Base-by-base conservation (phyloP, 139 green algal genomes). In the Chlorella vulgaris region DNA sequence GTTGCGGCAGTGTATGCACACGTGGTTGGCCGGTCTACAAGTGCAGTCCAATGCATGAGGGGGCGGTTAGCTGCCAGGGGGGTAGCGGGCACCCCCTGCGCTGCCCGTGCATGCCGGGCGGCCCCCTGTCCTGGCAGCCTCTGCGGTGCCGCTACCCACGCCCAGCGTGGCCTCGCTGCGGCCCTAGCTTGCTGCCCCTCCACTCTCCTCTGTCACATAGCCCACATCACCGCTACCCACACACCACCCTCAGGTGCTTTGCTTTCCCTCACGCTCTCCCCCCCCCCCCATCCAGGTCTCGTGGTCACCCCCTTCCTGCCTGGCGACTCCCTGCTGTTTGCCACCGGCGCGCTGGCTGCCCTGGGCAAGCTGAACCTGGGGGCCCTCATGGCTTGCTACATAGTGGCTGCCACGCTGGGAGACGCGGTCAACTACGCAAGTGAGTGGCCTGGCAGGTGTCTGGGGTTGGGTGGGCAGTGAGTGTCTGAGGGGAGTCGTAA, bases 401-500 rank as follows among this genome's bases (percentile, higher is more conserved):
- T 97, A 18, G 84, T 76, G 3, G 83, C 91, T 2, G 95, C 95
- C 8, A 93, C 96, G 40, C 60, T 98, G 35, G 95, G 95, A 1
- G 95, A 98, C 83, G 92, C 94, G 15, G 91, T 97, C 53, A 98
- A 98, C 88, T 98, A 98, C 76, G 88, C 89, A 4, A 75, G 95
- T 47, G 91, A 86, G 78, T 6, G 29, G 35, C 26, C 31, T 29
- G 18, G 63, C 63, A 28, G 31, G 31, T 40, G 55, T 21, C 22
- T 31, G 40, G 13, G 36, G 66, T 19, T 73, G 15, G 24, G 18
- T n/a, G 28, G 19, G 28, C 43, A 2, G 4, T n/a, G n/a, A n/a
- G n/a, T n/a, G n/a, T n/a, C n/a, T n/a, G n/a, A n/a, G n/a, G n/a
- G n/a, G n/a, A n/a, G n/a, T n/a, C n/a, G n/a, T n/a, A n/a, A n/a